Evolutionary conservation across 2,329 filamentous ascomycete species (phyloP).

Genomic region (Magnaporthiopsis rhizophila): DNA sequence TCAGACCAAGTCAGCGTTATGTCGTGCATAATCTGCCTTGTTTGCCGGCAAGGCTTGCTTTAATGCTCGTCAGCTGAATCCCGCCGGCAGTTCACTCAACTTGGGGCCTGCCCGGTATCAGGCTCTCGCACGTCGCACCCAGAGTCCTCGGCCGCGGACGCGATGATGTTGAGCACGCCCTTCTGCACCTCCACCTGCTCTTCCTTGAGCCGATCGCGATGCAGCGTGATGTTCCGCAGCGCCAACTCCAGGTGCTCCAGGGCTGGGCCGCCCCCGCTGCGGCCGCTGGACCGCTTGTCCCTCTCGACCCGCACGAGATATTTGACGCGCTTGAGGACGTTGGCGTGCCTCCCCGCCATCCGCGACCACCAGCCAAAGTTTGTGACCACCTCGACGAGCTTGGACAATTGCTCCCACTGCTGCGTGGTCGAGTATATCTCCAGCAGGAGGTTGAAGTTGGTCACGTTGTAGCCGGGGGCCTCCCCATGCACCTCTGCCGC

Average conservation of each 20-base stretch:
- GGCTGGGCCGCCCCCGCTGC: background rate
- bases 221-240: background rate
- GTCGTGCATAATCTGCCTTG: background rate
- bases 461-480: slow-evolving; percentile 22
- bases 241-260: background rate
- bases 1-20: background rate
- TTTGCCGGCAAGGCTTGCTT: background rate
- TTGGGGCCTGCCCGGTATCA: background rate
- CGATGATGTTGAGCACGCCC: background rate
- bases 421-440: slow-evolving; percentile 16
- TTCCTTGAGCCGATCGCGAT: background rate
- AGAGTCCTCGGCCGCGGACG: background rate
- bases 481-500: slow-evolving; percentile 16
- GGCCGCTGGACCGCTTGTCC: background rate
- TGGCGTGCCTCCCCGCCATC: background rate
- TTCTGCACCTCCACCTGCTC: background rate
- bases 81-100: background rate
- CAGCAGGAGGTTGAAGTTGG: slow-evolving; percentile 24
- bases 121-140: background rate
- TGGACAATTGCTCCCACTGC: slow-evolving; percentile 16
- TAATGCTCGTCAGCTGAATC: background rate
- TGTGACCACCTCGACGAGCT: slow-evolving; percentile 14
- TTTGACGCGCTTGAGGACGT: slow-evolving; percentile 4
- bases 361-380: slow-evolving; percentile 9
- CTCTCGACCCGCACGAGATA: background rate